These are phyloP conservation scores for Carpinus fangiana DNA, from an alignment of 306 rosid species.

Conservation along the genomic window DNA sequence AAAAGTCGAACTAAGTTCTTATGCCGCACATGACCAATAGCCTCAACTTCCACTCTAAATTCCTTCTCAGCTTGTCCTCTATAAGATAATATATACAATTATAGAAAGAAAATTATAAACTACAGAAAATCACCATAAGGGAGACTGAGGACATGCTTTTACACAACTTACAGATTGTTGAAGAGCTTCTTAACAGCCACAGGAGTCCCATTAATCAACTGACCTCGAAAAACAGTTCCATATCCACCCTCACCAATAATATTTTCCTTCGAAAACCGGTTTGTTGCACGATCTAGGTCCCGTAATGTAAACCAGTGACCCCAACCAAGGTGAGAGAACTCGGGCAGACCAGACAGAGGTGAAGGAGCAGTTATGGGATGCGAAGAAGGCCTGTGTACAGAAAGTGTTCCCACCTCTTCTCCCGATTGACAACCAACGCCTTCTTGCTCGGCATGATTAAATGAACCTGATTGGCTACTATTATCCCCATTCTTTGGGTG, in stretches of 20 bases:
- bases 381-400: conserved; percentile 46
- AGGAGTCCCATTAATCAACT: conserved; percentile 72
- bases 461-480: conserved; percentile 75
- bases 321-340: conserved; percentile 95
- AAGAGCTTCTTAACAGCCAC: conserved; percentile 94
- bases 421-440: conserved; percentile 63
- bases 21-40: conserved; percentile 93
- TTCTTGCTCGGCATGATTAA: conserved; percentile 58
- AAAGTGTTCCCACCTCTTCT: conserved; percentile 49
- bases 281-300: conserved; percentile 90
- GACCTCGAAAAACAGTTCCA: conserved; percentile 84
- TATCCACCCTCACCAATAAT: conserved; percentile 96
- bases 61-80: conserved; percentile 98
- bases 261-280: conserved; percentile 74
- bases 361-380: conserved; percentile 58
- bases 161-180: conserved; percentile 73
- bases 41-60: conserved; percentile 96
- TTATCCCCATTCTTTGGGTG: conserved; percentile 59
- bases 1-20: conserved; percentile 89
- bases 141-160: conserved; percentile 9
- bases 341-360: conserved; percentile 83
- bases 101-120: conserved; percentile 2
- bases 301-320: conserved; percentile 97
- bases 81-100: conserved; percentile 19
- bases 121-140: not conserved